phyloP scores from a whole-genome alignment of 140 eudicot species.

The Erigeron philadelphicus region DNA sequence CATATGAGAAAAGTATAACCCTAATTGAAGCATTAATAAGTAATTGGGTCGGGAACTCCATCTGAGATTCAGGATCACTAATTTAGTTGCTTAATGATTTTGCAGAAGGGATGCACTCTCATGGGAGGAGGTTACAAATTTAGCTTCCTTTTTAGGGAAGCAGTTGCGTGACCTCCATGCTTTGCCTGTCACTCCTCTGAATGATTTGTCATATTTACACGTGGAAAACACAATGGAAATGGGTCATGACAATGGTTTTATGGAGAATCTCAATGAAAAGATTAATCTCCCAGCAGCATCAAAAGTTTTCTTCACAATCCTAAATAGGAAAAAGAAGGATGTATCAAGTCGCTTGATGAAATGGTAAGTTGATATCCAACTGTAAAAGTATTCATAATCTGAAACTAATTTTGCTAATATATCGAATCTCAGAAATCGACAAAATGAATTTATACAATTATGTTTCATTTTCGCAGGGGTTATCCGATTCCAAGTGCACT shows the following conservation, averaged over 20 bases:
- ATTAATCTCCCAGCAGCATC: slow-evolving; percentile 41
- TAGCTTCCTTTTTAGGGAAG: slow-evolving; percentile 88
- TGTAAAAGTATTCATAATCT: background rate
- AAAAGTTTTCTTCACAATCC: slow-evolving; percentile 44
- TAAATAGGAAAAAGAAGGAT: slow-evolving; percentile 58
- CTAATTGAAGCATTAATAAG: background rate
- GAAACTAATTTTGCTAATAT: background rate
- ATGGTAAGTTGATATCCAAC: slow-evolving; percentile 48
- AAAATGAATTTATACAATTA: slow-evolving; percentile 1
- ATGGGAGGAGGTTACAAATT: slow-evolving; percentile 44
- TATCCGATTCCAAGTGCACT: slow-evolving; percentile 69
- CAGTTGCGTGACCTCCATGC: slow-evolving; percentile 76
- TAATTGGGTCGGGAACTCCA: background rate
- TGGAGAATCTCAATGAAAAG: slow-evolving; percentile 27
- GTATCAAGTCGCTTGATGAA: slow-evolving; percentile 48
- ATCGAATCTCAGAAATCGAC: background rate
- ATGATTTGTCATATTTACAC: slow-evolving; percentile 24
- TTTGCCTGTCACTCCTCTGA: slow-evolving; percentile 52
- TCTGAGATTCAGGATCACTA: background rate
- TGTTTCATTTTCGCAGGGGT: slow-evolving; percentile 55
- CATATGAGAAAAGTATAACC: background rate
- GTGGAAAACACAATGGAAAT: slow-evolving; percentile 28
- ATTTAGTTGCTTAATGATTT: slow-evolving; percentile 14
- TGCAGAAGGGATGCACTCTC: slow-evolving; percentile 72
- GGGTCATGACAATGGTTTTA: slow-evolving; percentile 21